A percentile compares a stretch with the other conserved stretches of the same genome.
phyloP scores from a whole-genome alignment of 2,329 filamentous ascomycete genomes.

The Aspergillus pseudonomiae region DNA sequence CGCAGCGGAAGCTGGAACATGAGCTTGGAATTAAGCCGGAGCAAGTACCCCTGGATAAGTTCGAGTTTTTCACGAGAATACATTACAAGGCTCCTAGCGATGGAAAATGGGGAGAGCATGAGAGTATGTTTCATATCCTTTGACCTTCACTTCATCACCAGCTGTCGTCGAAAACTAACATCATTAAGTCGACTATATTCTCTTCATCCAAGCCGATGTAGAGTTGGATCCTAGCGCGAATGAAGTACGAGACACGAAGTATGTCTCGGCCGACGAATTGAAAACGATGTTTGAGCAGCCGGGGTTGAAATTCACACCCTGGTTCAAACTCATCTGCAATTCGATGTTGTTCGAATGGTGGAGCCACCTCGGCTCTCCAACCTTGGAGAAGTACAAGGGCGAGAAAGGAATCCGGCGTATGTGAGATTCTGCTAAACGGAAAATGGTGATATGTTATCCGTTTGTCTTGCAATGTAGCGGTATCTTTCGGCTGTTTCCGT shows the following conservation, averaged over 20 bases:
- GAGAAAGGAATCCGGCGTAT: constrained; percentile 89
- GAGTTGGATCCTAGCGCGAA: constrained; percentile 77
- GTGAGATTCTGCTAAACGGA: constrained; percentile 41
- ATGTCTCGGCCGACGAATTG: constrained; percentile 79
- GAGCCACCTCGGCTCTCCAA: constrained; percentile 73
- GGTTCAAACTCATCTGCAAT: constrained; percentile 99
- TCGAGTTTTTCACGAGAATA: constrained; percentile 92
- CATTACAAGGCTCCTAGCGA: constrained; percentile 98
- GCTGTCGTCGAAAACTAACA: constrained; percentile 18
- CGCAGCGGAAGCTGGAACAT: constrained; percentile 89
- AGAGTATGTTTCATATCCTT: constrained; percentile 66
- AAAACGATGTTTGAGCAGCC: constrained; percentile 84
- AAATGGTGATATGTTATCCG: not conserved
- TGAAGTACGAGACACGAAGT: constrained; percentile 83
- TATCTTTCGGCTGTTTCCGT: not conserved
- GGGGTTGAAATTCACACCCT: constrained; percentile 85
- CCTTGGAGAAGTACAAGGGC: constrained; percentile 81
- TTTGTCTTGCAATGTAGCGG: not conserved
- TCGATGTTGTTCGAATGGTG: constrained; percentile 99
- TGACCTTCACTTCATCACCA: constrained; percentile 1
- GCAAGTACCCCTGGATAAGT: constrained; percentile 88
- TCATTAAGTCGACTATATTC: constrained; percentile 85
- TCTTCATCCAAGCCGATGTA: constrained; percentile 95
- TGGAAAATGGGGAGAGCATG: constrained; percentile 98
- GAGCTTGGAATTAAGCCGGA: constrained; percentile 88